Evolutionary conservation across 2,329 filamentous ascomycete species (phyloP).

Genomic region (Alternaria gansuensis): DNA sequence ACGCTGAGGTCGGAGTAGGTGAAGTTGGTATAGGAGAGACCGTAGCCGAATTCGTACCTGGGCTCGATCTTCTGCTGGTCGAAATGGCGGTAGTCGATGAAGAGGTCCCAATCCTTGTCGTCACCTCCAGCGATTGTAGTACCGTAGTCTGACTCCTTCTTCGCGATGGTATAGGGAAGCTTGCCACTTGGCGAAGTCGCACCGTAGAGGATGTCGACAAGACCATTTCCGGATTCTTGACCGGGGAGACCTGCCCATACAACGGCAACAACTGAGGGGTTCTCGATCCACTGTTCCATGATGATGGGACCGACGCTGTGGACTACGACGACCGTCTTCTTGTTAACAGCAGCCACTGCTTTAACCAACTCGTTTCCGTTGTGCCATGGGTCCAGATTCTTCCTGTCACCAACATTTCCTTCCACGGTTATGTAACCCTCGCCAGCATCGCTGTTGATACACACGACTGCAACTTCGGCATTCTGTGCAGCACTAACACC

Average conservation of each 20-base stretch:
- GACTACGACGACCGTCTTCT: slow-evolving; percentile 52
- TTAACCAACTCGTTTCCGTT: slow-evolving; percentile 55
- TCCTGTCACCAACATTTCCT: slow-evolving; percentile 58
- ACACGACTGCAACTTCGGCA: slow-evolving; percentile 56
- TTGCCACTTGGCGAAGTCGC: slow-evolving; percentile 61
- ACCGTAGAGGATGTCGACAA: slow-evolving; percentile 59
- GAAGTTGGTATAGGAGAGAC: slow-evolving; percentile 56
- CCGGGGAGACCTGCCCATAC: slow-evolving; percentile 54
- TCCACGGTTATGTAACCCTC: slow-evolving; percentile 62
- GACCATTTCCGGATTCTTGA: slow-evolving; percentile 55
- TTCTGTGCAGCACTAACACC: slow-evolving; percentile 52
- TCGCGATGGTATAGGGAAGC: slow-evolving; percentile 62
- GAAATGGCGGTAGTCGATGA: slow-evolving; percentile 59
- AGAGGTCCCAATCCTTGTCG: slow-evolving; percentile 53
- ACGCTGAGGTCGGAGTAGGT: slow-evolving; percentile 49
- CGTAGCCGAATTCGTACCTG: slow-evolving; percentile 58
- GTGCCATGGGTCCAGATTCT: slow-evolving; percentile 59
- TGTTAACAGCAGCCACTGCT: slow-evolving; percentile 50
- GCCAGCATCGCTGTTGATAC: slow-evolving; percentile 59
- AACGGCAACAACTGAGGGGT: slow-evolving; percentile 52
- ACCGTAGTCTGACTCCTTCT: slow-evolving; percentile 46
- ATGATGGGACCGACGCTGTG: slow-evolving; percentile 52
- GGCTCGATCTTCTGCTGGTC: slow-evolving; percentile 54
- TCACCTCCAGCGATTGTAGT: slow-evolving; percentile 32
- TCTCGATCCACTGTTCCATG: slow-evolving; percentile 49